Conservation (phyloP, 306 rosid genomes). For the Gastrolobium villosum region DNA sequence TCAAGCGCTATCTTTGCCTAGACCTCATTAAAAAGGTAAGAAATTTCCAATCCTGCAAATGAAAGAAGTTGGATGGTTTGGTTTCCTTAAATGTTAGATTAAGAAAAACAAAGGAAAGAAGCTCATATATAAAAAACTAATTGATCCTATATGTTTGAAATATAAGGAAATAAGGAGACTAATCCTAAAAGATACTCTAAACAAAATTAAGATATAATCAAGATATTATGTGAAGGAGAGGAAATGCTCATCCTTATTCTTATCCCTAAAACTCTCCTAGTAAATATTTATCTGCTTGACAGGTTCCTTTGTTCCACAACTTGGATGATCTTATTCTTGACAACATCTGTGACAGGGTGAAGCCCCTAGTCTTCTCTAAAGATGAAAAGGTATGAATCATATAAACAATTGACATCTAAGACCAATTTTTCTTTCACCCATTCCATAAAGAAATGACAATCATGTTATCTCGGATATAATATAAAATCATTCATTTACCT, state of each 20-base stretch:
- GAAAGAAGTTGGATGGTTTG: neutral
- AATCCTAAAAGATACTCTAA: too few species aligned
- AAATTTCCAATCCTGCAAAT: neutral
- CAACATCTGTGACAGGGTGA: conserved; percentile 94
- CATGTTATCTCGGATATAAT: neutral
- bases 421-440: neutral
- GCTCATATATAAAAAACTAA: neutral
- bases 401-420: neutral
- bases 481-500: too few species aligned
- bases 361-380: conserved; percentile 85
- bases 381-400: conserved; percentile 82
- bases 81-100: conserved; percentile 5
- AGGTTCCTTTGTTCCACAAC: conserved; percentile 96
- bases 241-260: too few species aligned
- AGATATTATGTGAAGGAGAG: too few species aligned
- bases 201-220: too few species aligned
- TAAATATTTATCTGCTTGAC: conserved; percentile 24
- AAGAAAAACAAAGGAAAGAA: conserved; percentile 21
- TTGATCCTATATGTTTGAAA: neutral
- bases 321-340: conserved; percentile 94
- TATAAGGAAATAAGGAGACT: too few species aligned
- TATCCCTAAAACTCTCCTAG: neutral
- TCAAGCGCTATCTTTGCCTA: conserved; percentile 85
- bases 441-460: neutral
- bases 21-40: conserved; percentile 89